Evolutionary conservation across 345 rosid genomes (phyloP).

Genomic region (Clarkia xantiana): DNA sequence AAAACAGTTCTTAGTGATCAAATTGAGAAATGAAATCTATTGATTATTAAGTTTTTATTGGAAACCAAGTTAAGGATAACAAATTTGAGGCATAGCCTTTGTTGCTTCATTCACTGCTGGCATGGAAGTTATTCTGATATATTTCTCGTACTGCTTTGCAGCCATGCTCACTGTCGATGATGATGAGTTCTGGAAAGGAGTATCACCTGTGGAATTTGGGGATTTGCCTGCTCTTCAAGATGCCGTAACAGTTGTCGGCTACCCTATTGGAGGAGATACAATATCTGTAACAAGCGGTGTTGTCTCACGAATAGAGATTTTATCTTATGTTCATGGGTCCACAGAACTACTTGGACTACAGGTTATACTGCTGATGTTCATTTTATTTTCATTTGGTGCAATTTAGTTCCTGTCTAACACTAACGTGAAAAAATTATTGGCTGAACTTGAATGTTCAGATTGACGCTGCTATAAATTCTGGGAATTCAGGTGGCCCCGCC

Average conservation of each 20-base stretch:
- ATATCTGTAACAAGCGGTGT: constrained; percentile 95
- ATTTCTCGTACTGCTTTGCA: constrained; percentile 12
- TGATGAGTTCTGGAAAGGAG: constrained; percentile 91
- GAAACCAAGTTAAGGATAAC: no score
- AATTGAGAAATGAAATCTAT: no score
- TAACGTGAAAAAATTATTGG: no score
- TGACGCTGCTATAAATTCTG: constrained; percentile 93
- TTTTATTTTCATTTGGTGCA: background rate
- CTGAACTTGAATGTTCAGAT: constrained; percentile 49
- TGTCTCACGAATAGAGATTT: constrained; percentile 78
- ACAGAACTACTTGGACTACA: constrained; percentile 87
- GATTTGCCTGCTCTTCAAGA: constrained; percentile 88
- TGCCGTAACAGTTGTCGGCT: constrained; percentile 97
- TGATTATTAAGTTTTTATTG: no score
- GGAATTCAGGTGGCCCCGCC: constrained; percentile 97
- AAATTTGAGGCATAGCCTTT: no score
- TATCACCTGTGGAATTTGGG: constrained; percentile 78
- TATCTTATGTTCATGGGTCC: constrained; percentile 84
- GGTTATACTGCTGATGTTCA: constrained; percentile 15
- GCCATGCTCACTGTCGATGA: constrained; percentile 60
- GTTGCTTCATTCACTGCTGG: no score
- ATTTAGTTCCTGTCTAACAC: background rate
- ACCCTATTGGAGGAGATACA: constrained; percentile 92
- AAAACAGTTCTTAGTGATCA: no score
- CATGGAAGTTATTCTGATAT: no score